Conservation (phyloP, 129 eudicot genomes). For the Calendula officinalis region DNA sequence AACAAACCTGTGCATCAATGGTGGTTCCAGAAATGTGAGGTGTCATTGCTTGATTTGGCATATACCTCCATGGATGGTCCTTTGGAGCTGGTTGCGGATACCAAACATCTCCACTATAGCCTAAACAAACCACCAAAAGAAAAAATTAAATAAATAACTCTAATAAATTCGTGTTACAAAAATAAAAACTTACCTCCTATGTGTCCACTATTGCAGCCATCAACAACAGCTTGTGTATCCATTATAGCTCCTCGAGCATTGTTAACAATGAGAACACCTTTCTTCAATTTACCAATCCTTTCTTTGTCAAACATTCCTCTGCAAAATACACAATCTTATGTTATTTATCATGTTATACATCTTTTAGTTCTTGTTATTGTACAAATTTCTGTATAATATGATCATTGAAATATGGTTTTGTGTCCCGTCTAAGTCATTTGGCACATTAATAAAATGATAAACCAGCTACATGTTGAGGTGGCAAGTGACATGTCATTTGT, state of each 20-base stretch:
- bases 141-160: not conserved
- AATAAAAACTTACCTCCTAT: conserved; percentile 64
- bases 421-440: too few relatives aligned
- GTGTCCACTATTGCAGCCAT: conserved; percentile 91
- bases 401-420: too few relatives aligned
- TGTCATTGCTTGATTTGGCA: conserved; percentile 99
- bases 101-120: conserved; percentile 99
- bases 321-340: conserved; percentile 6
- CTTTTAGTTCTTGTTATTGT: too few relatives aligned
- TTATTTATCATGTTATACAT: too few relatives aligned
- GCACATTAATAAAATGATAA: too few relatives aligned
- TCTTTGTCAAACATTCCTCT: conserved; percentile 97
- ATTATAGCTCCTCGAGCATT: conserved; percentile 98
- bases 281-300: conserved; percentile 77
- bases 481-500: too few relatives aligned
- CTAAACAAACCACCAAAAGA: conserved; percentile 32
- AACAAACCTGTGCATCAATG: conserved; percentile 84
- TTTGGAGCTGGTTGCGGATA: conserved; percentile 99
- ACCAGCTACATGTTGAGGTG: too few relatives aligned
- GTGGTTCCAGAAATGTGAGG: conserved; percentile 99
- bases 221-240: conserved; percentile 99
- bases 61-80: conserved; percentile 98
- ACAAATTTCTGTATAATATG: too few relatives aligned
- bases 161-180: not conserved
- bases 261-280: conserved; percentile 94